A percentile compares a stretch with the other conserved stretches of the same genome.
phyloP scores from a whole-genome alignment of 1,139 yeast genomes.

The Candida smagusa region DNA sequence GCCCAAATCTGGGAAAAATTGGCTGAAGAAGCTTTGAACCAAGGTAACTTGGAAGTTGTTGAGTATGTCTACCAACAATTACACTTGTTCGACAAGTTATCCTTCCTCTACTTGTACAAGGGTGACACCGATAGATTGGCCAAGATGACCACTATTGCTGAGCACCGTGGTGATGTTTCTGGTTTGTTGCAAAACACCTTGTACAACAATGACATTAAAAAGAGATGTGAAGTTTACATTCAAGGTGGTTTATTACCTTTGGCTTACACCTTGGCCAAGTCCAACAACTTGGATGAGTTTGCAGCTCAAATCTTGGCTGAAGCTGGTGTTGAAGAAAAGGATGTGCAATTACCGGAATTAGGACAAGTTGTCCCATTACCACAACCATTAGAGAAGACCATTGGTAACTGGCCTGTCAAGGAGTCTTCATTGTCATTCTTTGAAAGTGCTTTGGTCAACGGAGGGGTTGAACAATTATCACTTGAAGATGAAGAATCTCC shows the following conservation, averaged over 20 bases:
- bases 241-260: constrained; percentile 82
- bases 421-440: constrained; percentile 73
- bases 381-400: constrained; percentile 42
- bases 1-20: constrained; percentile 75
- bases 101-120: constrained; percentile 79
- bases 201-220: constrained; percentile 70
- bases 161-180: constrained; percentile 77
- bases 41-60: constrained; percentile 83
- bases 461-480: constrained; percentile 66
- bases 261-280: constrained; percentile 90
- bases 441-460: constrained; percentile 73
- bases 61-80: constrained; percentile 89
- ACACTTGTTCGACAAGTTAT: constrained; percentile 80
- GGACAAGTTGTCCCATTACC: constrained; percentile 44
- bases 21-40: constrained; percentile 82
- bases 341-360: constrained; percentile 62
- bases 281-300: constrained; percentile 74
- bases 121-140: constrained; percentile 75
- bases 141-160: constrained; percentile 89
- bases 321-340: constrained; percentile 63
- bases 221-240: constrained; percentile 71
- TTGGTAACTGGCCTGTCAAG: constrained; percentile 78
- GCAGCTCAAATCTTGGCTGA: constrained; percentile 71
- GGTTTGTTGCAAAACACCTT: constrained; percentile 82
- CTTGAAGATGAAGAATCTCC: constrained; percentile 39